Evolutionary conservation across 2,329 filamentous ascomycete genomes (phyloP).

Genomic region (Alternaria burnsii): DNA sequence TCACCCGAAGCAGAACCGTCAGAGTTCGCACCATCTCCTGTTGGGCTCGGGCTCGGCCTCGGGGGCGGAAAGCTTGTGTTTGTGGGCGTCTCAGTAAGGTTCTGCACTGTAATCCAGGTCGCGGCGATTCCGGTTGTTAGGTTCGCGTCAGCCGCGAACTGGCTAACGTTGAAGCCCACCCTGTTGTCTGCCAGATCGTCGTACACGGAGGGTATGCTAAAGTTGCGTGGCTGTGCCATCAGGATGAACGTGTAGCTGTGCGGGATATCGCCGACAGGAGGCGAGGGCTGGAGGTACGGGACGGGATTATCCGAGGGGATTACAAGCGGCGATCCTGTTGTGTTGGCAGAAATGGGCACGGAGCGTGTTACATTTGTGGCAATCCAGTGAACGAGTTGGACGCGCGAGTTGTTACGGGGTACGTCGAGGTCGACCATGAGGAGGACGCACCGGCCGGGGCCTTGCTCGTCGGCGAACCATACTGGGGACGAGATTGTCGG

Average conservation of each 20-base stretch:
- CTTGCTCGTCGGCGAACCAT: constrained; percentile 21
- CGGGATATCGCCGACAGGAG: constrained; percentile 40
- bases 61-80: constrained; percentile 29
- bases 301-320: constrained; percentile 27
- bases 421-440: constrained; percentile 47
- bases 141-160: constrained; percentile 46
- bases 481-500: constrained; percentile 35
- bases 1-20: constrained; percentile 14
- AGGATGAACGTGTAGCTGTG: constrained; percentile 44
- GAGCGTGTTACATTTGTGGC: constrained; percentile 35
- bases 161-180: constrained; percentile 47
- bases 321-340: constrained; percentile 19
- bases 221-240: constrained; percentile 39
- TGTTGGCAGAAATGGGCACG: constrained; percentile 4
- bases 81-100: constrained; percentile 32
- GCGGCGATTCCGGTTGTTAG: constrained; percentile 44
- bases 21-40: constrained; percentile 2
- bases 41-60: constrained; percentile 28
- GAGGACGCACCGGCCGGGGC: constrained; percentile 28
- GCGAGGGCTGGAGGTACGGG: constrained; percentile 37
- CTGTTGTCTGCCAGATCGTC: constrained; percentile 29
- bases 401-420: constrained; percentile 41
- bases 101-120: constrained; percentile 53
- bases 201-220: constrained; percentile 41
- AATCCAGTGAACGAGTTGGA: constrained; percentile 46